Evolutionary conservation across 768 basidiomycete genomes (phyloP), one percentile per base, ranked within the genome.

Genomic region (Psilocybe azurescens): DNA sequence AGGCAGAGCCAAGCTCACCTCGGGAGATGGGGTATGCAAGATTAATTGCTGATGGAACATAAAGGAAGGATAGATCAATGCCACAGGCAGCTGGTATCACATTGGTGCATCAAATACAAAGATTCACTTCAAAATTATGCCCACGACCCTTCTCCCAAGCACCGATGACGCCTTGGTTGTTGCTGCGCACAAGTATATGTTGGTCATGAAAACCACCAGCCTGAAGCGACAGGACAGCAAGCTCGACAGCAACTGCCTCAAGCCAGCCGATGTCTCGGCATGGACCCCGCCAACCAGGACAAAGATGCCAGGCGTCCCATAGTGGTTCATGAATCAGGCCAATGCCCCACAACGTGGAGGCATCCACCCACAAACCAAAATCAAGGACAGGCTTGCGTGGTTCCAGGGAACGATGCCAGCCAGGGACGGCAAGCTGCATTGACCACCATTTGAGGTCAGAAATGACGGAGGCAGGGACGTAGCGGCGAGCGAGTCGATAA

Each of bases 331-430:
- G 48, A 5, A 75, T 32, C 3, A 81, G 33, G 1, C 81, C 79
- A 32, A 82, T 74, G 9, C 80, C 80, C 74, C 74, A 80, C 0
- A 65, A 68, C 0, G 78, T 80, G 0, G 76, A 79, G 0, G 77
- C 77, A 57, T 80, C 79, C 3, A 78, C 76, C 44, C 49, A 79
- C 8, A 79, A 53, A 1, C 58, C 59, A 1, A 68, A 46, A 44
- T 72, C 68, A 0, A 16, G 32, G 0, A 63, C 16, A 0, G 61
- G 59, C 1, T 33, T 46, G 24, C 38, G 39, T 3, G 62, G 59
- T 2, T 11, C 10, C 11, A 76, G 67, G 0, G 62, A 58, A 3
- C 74, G 65, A 24, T 28, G 49, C 2, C 46, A n/a, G 2, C 3
- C 14, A 0, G 67, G 49, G 11, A 33, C 11, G 0, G 44, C 20